Conservation (phyloP, 2,329 filamentous ascomycete species). For the Xylariaceae sp. region DNA sequence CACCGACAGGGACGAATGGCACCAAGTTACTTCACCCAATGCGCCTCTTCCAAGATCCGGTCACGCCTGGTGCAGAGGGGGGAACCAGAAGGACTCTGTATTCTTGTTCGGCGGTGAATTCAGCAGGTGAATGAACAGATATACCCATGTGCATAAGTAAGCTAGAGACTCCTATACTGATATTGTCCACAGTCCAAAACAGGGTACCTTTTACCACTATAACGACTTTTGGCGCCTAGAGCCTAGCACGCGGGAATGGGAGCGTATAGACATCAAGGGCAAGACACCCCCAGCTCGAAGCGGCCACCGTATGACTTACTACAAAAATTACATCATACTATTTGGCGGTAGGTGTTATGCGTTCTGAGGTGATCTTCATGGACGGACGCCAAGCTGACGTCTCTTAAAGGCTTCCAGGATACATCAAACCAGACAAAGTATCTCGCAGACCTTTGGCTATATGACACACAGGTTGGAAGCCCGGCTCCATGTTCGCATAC, state of each 20-base stretch:
- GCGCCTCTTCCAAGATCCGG: constrained; percentile 85
- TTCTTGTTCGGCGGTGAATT: constrained; percentile 98
- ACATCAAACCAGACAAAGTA: constrained; percentile 95
- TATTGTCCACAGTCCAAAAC: constrained; percentile 59
- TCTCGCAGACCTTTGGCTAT: constrained; percentile 89
- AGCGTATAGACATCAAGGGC: constrained; percentile 74
- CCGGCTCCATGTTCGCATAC: background rate
- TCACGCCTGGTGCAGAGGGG: constrained; percentile 90
- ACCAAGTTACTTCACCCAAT: constrained; percentile 84
- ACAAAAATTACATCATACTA: constrained; percentile 92
- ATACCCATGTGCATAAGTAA: too few relatives aligned
- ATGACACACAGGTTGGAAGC: constrained; percentile 61
- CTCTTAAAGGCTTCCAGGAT: constrained; percentile 71
- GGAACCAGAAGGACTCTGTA: constrained; percentile 72
- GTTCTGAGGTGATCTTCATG: too few relatives aligned
- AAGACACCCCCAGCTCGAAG: constrained; percentile 79
- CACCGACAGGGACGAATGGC: constrained; percentile 85
- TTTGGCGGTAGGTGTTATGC: constrained; percentile 59
- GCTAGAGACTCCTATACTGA: background rate
- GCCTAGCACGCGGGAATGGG: constrained; percentile 82
- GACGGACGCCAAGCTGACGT: constrained; percentile 6
- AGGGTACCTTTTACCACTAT: constrained; percentile 98
- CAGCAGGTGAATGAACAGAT: constrained; percentile 56
- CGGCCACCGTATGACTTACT: constrained; percentile 94
- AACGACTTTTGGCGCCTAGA: constrained; percentile 97